These are phyloP conservation scores for Royoungia palumana DNA, from an alignment of 768 basidiomycete genomes.

Conservation along the genomic window DNA sequence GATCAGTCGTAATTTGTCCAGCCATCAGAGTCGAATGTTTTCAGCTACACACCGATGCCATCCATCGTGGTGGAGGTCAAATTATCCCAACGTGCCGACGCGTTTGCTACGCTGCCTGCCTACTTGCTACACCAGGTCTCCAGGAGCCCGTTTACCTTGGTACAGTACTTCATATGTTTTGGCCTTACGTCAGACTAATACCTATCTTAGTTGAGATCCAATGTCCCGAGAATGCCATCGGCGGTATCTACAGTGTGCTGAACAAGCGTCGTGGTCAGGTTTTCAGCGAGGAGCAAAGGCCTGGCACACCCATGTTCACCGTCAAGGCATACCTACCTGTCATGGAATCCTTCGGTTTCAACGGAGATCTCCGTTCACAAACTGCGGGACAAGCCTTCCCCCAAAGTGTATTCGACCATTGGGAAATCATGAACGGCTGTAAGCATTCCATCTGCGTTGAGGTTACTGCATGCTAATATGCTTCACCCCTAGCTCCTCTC, in stretches of 20 bases:
- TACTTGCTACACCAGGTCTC: slow-evolving; percentile 86
- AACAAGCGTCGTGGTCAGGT: slow-evolving; percentile 99
- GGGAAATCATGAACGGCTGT: slow-evolving; percentile 84
- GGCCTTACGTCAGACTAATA: slow-evolving; percentile 11
- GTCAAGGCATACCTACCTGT: slow-evolving; percentile 97
- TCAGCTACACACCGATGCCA: slow-evolving; percentile 95
- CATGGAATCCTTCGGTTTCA: slow-evolving; percentile 95
- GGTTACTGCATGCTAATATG: background rate
- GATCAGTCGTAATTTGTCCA: slow-evolving; percentile 1
- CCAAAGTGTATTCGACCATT: slow-evolving; percentile 90
- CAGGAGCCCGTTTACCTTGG: slow-evolving; percentile 97
- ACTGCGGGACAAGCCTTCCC: slow-evolving; percentile 99
- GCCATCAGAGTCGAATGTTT: background rate
- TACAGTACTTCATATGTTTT: slow-evolving; percentile 28
- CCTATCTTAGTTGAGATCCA: slow-evolving; percentile 81
- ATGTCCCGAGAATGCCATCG: slow-evolving; percentile 95
- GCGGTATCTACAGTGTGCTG: slow-evolving; percentile 91
- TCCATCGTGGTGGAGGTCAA: slow-evolving; percentile 99
- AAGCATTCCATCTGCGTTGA: slow-evolving; percentile 30
- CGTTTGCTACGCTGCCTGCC: slow-evolving; percentile 91
- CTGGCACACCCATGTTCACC: slow-evolving; percentile 99
- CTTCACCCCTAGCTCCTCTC: slow-evolving; percentile 48
- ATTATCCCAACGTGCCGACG: slow-evolving; percentile 97
- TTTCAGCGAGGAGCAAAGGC: slow-evolving; percentile 94
- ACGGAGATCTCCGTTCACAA: slow-evolving; percentile 87